phyloP scores from a whole-genome alignment of 148 eudicot species.

The Camellia lanceoleosa region DNA sequence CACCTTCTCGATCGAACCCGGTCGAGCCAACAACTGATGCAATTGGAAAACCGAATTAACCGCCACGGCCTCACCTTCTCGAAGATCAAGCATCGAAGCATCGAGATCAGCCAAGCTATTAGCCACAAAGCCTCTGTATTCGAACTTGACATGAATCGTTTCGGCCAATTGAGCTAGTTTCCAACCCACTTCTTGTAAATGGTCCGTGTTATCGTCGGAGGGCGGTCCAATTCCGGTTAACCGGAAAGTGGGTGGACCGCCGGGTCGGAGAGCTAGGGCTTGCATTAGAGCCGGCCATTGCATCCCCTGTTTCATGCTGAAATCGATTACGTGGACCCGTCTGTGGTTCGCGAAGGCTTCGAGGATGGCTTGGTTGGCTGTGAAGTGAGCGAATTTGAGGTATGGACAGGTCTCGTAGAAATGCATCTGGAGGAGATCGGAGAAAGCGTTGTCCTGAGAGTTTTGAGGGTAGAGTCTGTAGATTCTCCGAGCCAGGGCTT shows the following conservation, averaged over 20 bases:
- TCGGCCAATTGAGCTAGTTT: slow-evolving; percentile 66
- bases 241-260: slow-evolving; percentile 60
- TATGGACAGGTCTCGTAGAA: slow-evolving; percentile 45
- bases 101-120: slow-evolving; percentile 56
- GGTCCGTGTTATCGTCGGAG: slow-evolving; percentile 42
- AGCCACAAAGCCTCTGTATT: slow-evolving; percentile 55
- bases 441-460: slow-evolving; percentile 20
- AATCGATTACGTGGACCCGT: slow-evolving; percentile 37
- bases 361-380: slow-evolving; percentile 45
- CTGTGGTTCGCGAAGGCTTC: slow-evolving; percentile 31
- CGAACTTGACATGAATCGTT: slow-evolving; percentile 46
- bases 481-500: slow-evolving; percentile 33
- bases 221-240: slow-evolving; percentile 75
- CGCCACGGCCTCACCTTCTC: slow-evolving; percentile 50
- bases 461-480: slow-evolving; percentile 22
- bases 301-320: slow-evolving; percentile 68
- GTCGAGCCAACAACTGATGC: slow-evolving; percentile 47
- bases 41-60: slow-evolving; percentile 66
- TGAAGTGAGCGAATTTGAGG: slow-evolving; percentile 43
- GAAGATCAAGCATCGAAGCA: slow-evolving; percentile 25
- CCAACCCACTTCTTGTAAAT: slow-evolving; percentile 66
- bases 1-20: slow-evolving; percentile 49
- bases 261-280: slow-evolving; percentile 56
- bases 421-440: slow-evolving; percentile 32
- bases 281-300: slow-evolving; percentile 85